Evolutionary conservation across 306 rosid genomes (phyloP), one percentile per base, ranked within the genome.

Genomic region (Malus sylvestris): DNA sequence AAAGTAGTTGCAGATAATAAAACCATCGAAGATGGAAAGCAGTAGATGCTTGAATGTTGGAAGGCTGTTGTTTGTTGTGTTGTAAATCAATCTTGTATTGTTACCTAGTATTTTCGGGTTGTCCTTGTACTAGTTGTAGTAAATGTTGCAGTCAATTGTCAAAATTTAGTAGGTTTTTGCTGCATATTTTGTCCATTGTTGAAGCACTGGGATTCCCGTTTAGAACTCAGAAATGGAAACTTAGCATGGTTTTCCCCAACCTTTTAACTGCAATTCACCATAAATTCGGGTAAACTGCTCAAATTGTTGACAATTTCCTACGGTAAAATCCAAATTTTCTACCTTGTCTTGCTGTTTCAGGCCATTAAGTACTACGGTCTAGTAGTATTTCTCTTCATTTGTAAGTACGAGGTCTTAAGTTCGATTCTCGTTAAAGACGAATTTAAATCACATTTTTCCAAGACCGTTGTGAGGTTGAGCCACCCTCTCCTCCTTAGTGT

Each of bases 1-100:
- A 71, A 86, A 60, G 70, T 88, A 84, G 92, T 86, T 80, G 91
- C 91, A 80, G 97, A 88, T 86, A 93, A 88, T 84, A 90, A 90
- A 76, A 52, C 93, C 86, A 81, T 83, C 80, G 84, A 88, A 89
- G 96, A 86, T 95, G 88, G 83, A 71, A 83, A 79, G 87, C 80
- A 84, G 90, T 88, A 87, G 93, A 76, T 67, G 91, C 83, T 76
- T 81, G 22, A 44, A 30, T 16, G 64, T 18, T 44, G 30, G 29
- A 32, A 18, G 2, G 75, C 71, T 71, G 70, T 70, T 75, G 82
- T 73, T 76, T 68, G 75, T 44, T 86, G 84, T 76, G 82, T 25
- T 92, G 98, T 95, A 92, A 85, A 89, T 85, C 87, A 62, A 76
- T 83, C 84, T 84, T 75, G 72, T 25, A 29, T 62, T 30, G 57